These are phyloP conservation scores for Thalassiosira tumida DNA, from an alignment of 352 stramenopile species.

Conservation along the genomic window DNA sequence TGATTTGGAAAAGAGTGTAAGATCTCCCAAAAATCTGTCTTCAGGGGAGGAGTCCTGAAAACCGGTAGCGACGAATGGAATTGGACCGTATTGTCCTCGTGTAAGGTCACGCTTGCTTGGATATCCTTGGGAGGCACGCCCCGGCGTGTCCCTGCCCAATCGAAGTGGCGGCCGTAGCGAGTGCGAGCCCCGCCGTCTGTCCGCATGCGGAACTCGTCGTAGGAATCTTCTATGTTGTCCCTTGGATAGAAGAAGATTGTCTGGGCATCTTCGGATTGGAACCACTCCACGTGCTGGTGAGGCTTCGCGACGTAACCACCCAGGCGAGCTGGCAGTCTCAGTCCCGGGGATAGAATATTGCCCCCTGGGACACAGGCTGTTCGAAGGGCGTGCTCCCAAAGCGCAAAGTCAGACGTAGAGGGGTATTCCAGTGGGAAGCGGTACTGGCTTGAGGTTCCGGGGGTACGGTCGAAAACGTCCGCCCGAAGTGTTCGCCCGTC, in stretches of 20 bases:
- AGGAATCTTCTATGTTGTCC: not conserved
- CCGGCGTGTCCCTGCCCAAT: not conserved
- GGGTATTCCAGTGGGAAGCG: not conserved
- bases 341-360: not conserved
- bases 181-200: not conserved
- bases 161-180: not conserved
- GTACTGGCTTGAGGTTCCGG: no score
- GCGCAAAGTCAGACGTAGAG: no score
- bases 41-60: not conserved
- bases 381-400: not conserved
- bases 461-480: no score
- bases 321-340: not conserved
- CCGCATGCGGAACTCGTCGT: not conserved
- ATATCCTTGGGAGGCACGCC: not conserved
- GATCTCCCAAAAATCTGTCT: slow-evolving; percentile 3
- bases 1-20: slow-evolving; percentile 16
- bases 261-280: not conserved
- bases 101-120: not conserved
- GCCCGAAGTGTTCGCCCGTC: no score
- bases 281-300: not conserved
- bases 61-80: not conserved
- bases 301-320: not conserved
- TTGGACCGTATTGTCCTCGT: not conserved
- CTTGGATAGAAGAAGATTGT: not conserved
- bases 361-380: not conserved